These are phyloP conservation scores for Ustilago esculenta DNA, from an alignment of 1,284 basidiomycete genomes.

Conservation along the genomic window DNA sequence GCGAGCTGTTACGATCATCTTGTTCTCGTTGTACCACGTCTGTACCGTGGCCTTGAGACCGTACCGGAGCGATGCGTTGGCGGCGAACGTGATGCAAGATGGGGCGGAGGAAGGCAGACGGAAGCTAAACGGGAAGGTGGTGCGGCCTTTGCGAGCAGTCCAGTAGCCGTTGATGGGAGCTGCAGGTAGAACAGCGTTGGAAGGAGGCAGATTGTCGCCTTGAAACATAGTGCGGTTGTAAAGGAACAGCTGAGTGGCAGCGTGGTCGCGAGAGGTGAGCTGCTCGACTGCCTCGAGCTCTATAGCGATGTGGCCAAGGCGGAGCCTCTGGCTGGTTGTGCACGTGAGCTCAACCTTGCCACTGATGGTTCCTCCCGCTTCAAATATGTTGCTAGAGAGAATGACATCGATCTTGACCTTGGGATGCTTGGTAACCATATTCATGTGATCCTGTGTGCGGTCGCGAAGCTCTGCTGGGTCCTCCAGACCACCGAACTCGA, in stretches of 20 bases:
- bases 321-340: constrained; percentile 54
- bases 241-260: constrained; percentile 59
- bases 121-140: constrained; percentile 60
- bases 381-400: constrained; percentile 50
- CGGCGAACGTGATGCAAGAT: constrained; percentile 56
- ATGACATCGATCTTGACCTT: constrained; percentile 57
- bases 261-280: constrained; percentile 59
- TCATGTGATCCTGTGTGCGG: constrained; percentile 48
- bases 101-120: constrained; percentile 53
- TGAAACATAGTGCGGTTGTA: constrained; percentile 62
- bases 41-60: constrained; percentile 58
- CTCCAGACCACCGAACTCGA: constrained; percentile 36
- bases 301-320: constrained; percentile 59
- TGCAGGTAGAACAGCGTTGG: constrained; percentile 58
- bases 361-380: constrained; percentile 52
- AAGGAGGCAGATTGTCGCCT: constrained; percentile 59
- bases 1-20: constrained; percentile 52
- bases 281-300: constrained; percentile 59
- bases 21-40: constrained; percentile 58
- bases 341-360: constrained; percentile 62
- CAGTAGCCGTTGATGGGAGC: constrained; percentile 58
- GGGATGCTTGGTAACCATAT: constrained; percentile 60
- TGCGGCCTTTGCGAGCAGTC: constrained; percentile 60
- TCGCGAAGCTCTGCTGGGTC: constrained; percentile 31
- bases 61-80: constrained; percentile 58